Percentiles rank a stretch among this genome's conserved stretches.
Conservation (phyloP, 208 protist genomes). For the Wallacemonas sp. region DNA sequence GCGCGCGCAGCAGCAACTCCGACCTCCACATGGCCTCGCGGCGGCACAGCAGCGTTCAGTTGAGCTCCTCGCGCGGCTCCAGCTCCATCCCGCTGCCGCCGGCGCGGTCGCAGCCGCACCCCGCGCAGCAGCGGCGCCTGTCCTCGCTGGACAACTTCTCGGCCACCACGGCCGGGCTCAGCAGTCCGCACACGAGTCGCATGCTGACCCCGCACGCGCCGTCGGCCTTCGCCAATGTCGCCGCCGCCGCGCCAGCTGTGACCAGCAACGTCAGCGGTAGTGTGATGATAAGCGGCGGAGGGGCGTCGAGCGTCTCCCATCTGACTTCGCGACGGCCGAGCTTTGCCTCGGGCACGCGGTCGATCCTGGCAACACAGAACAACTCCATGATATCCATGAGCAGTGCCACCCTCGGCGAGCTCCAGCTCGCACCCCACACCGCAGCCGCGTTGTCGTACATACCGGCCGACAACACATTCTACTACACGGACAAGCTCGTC, state of each 20-base stretch:
- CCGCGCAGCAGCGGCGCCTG: constrained; percentile 12
- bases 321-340: constrained; percentile 2
- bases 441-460: constrained; percentile 11
- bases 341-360: constrained; percentile 11
- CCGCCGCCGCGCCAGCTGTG: not conserved
- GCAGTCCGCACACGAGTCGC: constrained; percentile 7
- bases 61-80: constrained; percentile 4
- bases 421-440: constrained; percentile 1
- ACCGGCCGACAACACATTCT: not conserved
- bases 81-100: not conserved
- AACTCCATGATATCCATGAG: constrained; percentile 11
- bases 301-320: not conserved
- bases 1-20: constrained; percentile 33
- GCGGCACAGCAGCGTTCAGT: not conserved
- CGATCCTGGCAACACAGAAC: not conserved
- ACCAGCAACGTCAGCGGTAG: not conserved
- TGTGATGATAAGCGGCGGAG: not conserved
- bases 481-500: not conserved
- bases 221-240: not conserved
- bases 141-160: constrained; percentile 10
- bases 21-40: constrained; percentile 17
- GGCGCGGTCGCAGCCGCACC: not conserved
- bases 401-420: constrained; percentile 7
- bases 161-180: not conserved
- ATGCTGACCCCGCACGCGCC: constrained; percentile 16